phyloP scores from a whole-genome alignment of 257 asterid genomes.

The Petunia secreta region DNA sequence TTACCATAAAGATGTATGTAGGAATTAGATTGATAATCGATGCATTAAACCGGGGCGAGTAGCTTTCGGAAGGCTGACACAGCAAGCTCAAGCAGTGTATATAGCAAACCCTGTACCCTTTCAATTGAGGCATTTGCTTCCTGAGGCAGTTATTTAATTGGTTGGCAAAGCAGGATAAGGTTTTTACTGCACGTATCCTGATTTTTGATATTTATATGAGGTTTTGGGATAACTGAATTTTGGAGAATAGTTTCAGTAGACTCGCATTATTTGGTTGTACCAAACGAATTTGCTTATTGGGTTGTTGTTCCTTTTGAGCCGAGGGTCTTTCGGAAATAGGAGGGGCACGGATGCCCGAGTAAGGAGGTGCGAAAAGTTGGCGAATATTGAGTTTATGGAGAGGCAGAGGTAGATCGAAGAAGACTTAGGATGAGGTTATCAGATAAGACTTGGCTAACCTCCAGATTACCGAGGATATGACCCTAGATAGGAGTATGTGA shows the following conservation, averaged over 20 bases:
- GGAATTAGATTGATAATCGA: slow-evolving; percentile 7
- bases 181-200: too few species aligned
- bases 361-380: too few species aligned
- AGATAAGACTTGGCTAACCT: too few species aligned
- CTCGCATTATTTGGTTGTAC: slow-evolving; percentile 1
- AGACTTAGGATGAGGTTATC: too few species aligned
- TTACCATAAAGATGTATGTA: not conserved
- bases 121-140: slow-evolving; percentile 5
- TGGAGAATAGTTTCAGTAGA: not conserved
- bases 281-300: not conserved
- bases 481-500: too few species aligned
- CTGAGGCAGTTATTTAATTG: not conserved
- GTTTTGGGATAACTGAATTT: not conserved
- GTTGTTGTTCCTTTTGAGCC: not conserved
- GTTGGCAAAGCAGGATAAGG: not conserved
- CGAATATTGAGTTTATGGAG: too few species aligned
- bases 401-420: too few species aligned
- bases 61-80: not conserved
- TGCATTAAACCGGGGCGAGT: not conserved
- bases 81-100: not conserved
- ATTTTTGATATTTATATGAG: not conserved
- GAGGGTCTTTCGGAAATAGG: too few species aligned
- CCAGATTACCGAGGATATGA: too few species aligned
- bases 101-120: not conserved
- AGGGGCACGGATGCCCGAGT: too few species aligned